Evolutionary conservation across 768 basidiomycete genomes (phyloP), one percentile per base, ranked within the genome.

Genomic region (Podaxis sp.): DNA sequence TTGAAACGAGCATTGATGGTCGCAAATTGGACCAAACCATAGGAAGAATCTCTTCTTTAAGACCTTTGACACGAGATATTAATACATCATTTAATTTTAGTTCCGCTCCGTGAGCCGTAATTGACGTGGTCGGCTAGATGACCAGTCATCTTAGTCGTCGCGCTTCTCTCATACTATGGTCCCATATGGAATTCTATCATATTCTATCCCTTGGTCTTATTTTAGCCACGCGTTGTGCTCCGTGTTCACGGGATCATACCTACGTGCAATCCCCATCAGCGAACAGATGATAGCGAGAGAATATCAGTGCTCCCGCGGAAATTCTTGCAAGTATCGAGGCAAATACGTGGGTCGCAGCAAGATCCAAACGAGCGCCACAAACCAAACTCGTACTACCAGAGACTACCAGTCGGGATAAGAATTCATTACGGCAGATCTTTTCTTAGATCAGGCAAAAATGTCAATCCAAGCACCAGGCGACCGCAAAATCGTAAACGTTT

Each of bases 101-200:
- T n/a, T 26, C 36, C 61, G 65, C 55, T 61, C 63, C 63, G 65
- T 63, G 38, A 33, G 49, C 65, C 59, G 65, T 39, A n/a, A 56
- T 57, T 24, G 59, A 39, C 59, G 39, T 54, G 62, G 55, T 65
- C 38, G 63, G 58, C 57, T 51, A 59, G 60, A 59, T n/a, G 30
- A 48, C 28, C 6, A 39, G 12, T 57, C 38, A 57, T 22, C 48
- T 52, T 28, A 17, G 52, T 52, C 42, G 40, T 44, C 51, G 64
- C 49, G 38, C 58, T 63, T 57, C 61, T 61, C 59, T 36, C 39
- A 57, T 48, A 24, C 58, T 61, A 36, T 38, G 11, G 17, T 40
- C 38, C 56, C 54, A 51, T 28, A 17, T 28, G 26, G 49, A 51
- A 13, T 13, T 24, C 3, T 11, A 49, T 28, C 22, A 51, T 46